Base-by-base conservation (phyloP, 108 stramenopile species). In the Fistulifera pelliculosa region DNA sequence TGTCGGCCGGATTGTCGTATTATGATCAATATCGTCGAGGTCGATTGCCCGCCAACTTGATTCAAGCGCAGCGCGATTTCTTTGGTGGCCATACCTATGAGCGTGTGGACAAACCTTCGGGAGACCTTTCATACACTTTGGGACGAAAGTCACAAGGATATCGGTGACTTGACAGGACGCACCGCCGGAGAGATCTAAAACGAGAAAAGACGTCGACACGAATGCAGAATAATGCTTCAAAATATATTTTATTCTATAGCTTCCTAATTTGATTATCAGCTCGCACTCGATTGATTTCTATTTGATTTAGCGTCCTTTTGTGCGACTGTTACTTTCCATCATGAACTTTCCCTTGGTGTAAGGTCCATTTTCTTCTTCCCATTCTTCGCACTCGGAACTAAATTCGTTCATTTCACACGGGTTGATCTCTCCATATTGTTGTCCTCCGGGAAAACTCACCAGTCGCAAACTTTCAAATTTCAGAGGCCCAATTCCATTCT, bases 1-100 rank as follows among this genome's bases (percentile, higher is more conserved):
- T 97, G 61, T 76, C 75, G 12, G 93, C 86, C 0, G 90, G 88
- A 15, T 78, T 99, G 48, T 69, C 71, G 24, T 99, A 99, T 82
- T 96, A 87, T 65, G 98, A 99, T 77, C 73, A 83, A 42, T 96
- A 96, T 79, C 85, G 96, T 47, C 77, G 90, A 27, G 83, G 65
- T 22, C 58, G 69, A 38, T 76, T 97, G 48, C 94, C 95, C 18
- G 96, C 98, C 39, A 96, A 95, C 61, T 65, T 99, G 40, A 88
- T 89, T 23, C 97, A 98, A 76, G 96, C 94, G 10, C 98, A 99
- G 73, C 80, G 98, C 38, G 98, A 99, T 69, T 99, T 96, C 81
- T 99, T 99, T 63, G 98, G 98, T n/a, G 95, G 93, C 17, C 98
- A 99, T 72, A 97, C 96, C 53, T 99, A 86, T 68, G 83, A 97